Base-by-base conservation (phyloP, 768 basidiomycete genomes). In the Boletus pseudo-olivaceus region DNA sequence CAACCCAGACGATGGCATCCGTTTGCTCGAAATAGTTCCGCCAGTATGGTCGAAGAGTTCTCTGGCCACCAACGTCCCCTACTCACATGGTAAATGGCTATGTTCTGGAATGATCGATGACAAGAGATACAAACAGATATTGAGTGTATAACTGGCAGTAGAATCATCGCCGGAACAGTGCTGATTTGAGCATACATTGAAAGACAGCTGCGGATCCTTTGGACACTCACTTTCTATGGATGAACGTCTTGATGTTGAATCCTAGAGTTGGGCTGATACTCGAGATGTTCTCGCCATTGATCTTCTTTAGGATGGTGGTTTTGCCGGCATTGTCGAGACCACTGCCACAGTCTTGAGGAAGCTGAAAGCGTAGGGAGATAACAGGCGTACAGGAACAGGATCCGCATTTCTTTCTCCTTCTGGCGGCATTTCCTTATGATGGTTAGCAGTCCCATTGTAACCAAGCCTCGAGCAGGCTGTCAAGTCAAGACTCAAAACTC, bases 31-130 rank as follows among this genome's bases (percentile, higher is more conserved):
- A 98, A 74, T 98, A 98, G 71, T 98, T 99, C 26, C 93, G 78
- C 97, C 97, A 99, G 71, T 98, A 98, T 7, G 97, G 96, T 30
- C 97, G 82, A 48, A 99, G 84, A 0, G 93, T 95, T 53, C 88
- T 84, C 71, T 99, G 97, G 23, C 97, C 96, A 34, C 97, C 97
- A 34, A 98, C 93, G 69, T 99, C 97, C 97, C 96, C 95, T 98
- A 63, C 53, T 50, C 50, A 32, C 67, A 90, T 87, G 90, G 44
- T 94, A 85, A 69, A 91, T 91, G 54, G 84, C 87, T 63, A 91
- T 58, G 85, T 87, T 45, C 9, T 27, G 20, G 12, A 51, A 49
- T 11, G 55, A 50, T 39, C 41, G 14, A 40, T 30, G 27, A 38
- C 12, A 46, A 39, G 51, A 34, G 39, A 49, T 42, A 67, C 75